Percentiles rank a stretch among this genome's conserved stretches.
These are phyloP conservation scores for Ceratobasidium sp. DNA, from an alignment of 1,284 basidiomycete genomes.

Conservation along the genomic window DNA sequence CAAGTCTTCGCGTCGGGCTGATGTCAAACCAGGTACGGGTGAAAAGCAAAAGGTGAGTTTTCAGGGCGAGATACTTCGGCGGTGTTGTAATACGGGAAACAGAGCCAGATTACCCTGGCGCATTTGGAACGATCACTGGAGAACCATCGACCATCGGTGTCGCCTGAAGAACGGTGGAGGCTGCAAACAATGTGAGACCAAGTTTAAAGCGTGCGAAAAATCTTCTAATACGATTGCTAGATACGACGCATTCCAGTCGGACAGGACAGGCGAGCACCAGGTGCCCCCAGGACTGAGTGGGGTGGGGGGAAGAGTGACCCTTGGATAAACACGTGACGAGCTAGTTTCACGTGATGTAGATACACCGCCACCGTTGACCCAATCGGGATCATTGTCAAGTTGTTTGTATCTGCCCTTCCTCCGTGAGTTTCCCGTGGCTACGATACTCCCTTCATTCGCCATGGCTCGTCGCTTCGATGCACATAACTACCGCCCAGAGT, in stretches of 20 bases:
- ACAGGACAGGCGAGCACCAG: constrained; percentile 74
- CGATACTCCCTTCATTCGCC: too few species aligned
- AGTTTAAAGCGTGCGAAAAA: constrained; percentile 13
- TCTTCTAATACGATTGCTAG: constrained; percentile 58
- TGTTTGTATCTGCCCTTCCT: neutral
- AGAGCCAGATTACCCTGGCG: constrained; percentile 47
- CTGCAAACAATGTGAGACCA: constrained; percentile 78
- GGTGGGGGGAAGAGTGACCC: constrained; percentile 76
- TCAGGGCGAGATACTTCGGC: constrained; percentile 6
- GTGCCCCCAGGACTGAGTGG: constrained; percentile 73
- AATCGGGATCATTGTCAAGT: neutral
- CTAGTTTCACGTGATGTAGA: constrained; percentile 14
- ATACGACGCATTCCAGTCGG: constrained; percentile 76
- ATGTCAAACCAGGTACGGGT: constrained; percentile 45
- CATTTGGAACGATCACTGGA: constrained; percentile 78
- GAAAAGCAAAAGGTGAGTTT: constrained; percentile 53
- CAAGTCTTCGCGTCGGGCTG: constrained; percentile 20
- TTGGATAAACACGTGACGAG: constrained; percentile 57
- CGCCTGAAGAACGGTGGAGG: constrained; percentile 75
- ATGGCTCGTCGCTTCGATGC: constrained; percentile 75
- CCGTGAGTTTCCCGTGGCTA: neutral
- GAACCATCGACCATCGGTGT: constrained; percentile 85
- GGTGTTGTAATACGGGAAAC: constrained; percentile 5
- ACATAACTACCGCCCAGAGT: constrained; percentile 82
- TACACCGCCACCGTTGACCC: neutral